Conservation (phyloP, 2,329 filamentous ascomycete genomes). For the Ophiobolus disseminans region DNA sequence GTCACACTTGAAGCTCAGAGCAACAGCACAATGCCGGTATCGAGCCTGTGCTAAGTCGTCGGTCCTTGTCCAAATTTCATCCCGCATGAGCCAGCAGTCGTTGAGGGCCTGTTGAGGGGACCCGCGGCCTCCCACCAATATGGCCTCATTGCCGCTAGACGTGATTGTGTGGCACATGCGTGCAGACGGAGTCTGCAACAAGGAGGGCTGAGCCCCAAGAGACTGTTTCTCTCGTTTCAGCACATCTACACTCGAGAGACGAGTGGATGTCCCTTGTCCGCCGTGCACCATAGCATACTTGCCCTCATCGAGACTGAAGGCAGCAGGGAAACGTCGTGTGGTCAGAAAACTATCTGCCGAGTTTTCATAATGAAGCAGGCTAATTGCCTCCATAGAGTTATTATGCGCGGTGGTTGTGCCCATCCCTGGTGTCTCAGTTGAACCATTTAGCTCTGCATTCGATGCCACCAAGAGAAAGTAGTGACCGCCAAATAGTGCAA, state of each 20-base stretch:
- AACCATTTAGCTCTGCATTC: constrained; percentile 39
- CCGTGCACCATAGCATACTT: constrained; percentile 52
- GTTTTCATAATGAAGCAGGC: constrained; percentile 21
- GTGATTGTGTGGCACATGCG: constrained; percentile 80
- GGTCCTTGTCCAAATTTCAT: constrained; percentile 68
- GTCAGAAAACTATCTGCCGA: constrained; percentile 20
- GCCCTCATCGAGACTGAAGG: constrained; percentile 40
- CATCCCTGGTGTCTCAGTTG: constrained; percentile 12
- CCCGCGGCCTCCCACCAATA: constrained; percentile 79
- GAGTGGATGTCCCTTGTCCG: constrained; percentile 56
- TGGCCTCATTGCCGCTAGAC: constrained; percentile 60
- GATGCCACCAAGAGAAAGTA: constrained; percentile 79
- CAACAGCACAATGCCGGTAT: constrained; percentile 75
- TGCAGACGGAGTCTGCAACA: constrained; percentile 37
- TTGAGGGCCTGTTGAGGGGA: constrained; percentile 73
- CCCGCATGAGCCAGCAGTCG: constrained; percentile 78
- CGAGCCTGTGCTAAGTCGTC: constrained; percentile 72
- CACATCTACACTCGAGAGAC: constrained; percentile 56
- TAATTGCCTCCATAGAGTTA: constrained; percentile 16
- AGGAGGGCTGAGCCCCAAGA: constrained; percentile 42
- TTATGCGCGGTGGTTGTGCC: constrained; percentile 7
- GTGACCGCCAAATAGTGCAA: constrained; percentile 82
- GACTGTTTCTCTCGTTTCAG: constrained; percentile 34
- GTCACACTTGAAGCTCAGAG: constrained; percentile 51
- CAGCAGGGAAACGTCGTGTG: constrained; percentile 50